Conservation (phyloP, 495 filamentous ascomycete genomes). For the Pseudoneurospora amorphoporcata region DNA sequence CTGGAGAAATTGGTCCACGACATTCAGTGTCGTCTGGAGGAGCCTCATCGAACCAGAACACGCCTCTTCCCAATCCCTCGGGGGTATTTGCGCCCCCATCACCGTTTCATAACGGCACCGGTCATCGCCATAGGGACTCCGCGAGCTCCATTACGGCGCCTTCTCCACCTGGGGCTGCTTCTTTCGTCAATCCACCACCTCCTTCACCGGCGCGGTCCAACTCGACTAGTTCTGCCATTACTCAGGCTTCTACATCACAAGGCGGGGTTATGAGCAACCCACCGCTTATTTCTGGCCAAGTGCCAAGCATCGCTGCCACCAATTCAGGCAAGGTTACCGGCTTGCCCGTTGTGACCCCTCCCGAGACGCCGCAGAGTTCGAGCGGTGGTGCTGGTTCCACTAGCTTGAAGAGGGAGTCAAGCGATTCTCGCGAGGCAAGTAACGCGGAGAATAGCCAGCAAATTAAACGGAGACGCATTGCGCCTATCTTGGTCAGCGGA, state of each 20-base stretch:
- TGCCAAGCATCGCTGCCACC: slow-evolving; percentile 63
- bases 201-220: slow-evolving; percentile 73
- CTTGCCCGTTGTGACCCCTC: slow-evolving; percentile 60
- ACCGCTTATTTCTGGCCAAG: slow-evolving; percentile 59
- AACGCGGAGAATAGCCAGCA: slow-evolving; percentile 28
- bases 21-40: slow-evolving; percentile 28
- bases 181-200: slow-evolving; percentile 45
- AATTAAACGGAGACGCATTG: slow-evolving; percentile 65
- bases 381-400: slow-evolving; percentile 26
- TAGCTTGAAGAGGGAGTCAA: slow-evolving; percentile 51
- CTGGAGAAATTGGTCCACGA: slow-evolving; percentile 47
- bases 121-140: slow-evolving; percentile 41
- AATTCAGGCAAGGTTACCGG: slow-evolving; percentile 49
- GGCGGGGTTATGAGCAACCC: slow-evolving; percentile 56
- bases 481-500: slow-evolving; percentile 53
- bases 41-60: slow-evolving; percentile 46
- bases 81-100: slow-evolving; percentile 47
- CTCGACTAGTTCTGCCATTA: slow-evolving; percentile 76
- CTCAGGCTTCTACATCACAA: slow-evolving; percentile 32
- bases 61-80: slow-evolving; percentile 56
- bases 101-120: slow-evolving; percentile 34
- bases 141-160: slow-evolving; percentile 43
- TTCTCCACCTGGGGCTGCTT: slow-evolving; percentile 41
- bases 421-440: slow-evolving; percentile 36
- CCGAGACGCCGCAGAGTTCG: slow-evolving; percentile 60